A percentile compares a stretch with the other conserved stretches of the same genome.
phyloP scores from a whole-genome alignment of 2,329 filamentous ascomycete genomes.

The Endocalyx cinctus region DNA sequence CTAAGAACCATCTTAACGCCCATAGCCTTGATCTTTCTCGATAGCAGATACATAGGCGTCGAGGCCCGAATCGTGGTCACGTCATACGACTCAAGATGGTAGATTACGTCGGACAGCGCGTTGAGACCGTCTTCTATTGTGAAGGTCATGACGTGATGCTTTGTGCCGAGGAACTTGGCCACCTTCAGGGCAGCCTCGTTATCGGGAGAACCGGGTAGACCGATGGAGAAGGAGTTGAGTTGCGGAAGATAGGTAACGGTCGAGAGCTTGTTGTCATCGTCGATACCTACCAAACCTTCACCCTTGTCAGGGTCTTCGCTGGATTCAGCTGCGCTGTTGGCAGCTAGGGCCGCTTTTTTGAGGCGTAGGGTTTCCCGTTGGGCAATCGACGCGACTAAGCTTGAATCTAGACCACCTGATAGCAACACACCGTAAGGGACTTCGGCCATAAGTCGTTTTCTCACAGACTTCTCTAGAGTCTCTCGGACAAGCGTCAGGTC shows the following conservation, averaged over 20 bases:
- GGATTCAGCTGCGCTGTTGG: constrained; percentile 35
- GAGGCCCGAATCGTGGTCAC: constrained; percentile 98
- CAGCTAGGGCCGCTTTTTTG: constrained; percentile 58
- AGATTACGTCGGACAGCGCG: constrained; percentile 95
- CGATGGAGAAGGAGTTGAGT: constrained; percentile 98
- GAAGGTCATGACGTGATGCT: constrained; percentile 97
- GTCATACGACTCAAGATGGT: constrained; percentile 95
- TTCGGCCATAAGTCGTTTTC: constrained; percentile 97
- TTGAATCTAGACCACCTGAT: constrained; percentile 93
- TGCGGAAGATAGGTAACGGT: constrained; percentile 90
- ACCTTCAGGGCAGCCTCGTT: constrained; percentile 89
- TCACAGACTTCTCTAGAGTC: constrained; percentile 82
- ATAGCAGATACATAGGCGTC: constrained; percentile 96
- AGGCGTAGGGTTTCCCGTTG: constrained; percentile 84
- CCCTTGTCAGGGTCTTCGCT: constrained; percentile 52
- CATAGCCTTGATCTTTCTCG: constrained; percentile 98
- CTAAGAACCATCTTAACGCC: constrained; percentile 99
- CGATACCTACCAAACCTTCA: constrained; percentile 84
- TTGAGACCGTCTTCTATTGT: constrained; percentile 97
- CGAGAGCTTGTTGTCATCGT: constrained; percentile 83
- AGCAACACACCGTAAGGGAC: constrained; percentile 95
- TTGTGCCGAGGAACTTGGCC: constrained; percentile 93
- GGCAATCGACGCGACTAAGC: constrained; percentile 89
- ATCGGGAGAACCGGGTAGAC: constrained; percentile 87
- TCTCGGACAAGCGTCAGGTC: constrained; percentile 79